Conservation (phyloP, 495 filamentous ascomycete genomes). For the Penicillium waksmanii region DNA sequence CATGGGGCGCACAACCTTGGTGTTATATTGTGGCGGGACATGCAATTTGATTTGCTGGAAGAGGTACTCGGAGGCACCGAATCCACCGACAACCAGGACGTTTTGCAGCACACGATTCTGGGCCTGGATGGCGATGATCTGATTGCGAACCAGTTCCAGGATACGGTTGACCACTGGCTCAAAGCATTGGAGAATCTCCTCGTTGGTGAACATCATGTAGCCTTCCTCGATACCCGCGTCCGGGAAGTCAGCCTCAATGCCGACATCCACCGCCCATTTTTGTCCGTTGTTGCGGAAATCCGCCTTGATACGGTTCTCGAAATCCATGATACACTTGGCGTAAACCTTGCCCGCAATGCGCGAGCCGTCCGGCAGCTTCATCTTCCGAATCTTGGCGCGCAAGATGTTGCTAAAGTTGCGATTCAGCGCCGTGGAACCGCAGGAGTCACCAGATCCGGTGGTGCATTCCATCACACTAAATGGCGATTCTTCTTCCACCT, state of each 20-base stretch:
- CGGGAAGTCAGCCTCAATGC: slow-evolving; percentile 78
- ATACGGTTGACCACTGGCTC: slow-evolving; percentile 80
- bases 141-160: slow-evolving; percentile 75
- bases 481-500: slow-evolving; percentile 77
- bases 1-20: slow-evolving; percentile 83
- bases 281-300: slow-evolving; percentile 83
- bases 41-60: slow-evolving; percentile 84
- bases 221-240: slow-evolving; percentile 80
- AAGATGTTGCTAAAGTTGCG: slow-evolving; percentile 81
- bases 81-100: slow-evolving; percentile 77
- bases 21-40: slow-evolving; percentile 77
- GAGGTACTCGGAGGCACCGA: slow-evolving; percentile 80
- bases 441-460: slow-evolving; percentile 77
- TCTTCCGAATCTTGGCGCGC: slow-evolving; percentile 79
- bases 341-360: slow-evolving; percentile 78
- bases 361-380: slow-evolving; percentile 81
- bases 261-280: slow-evolving; percentile 83
- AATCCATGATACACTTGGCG: slow-evolving; percentile 85
- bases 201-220: slow-evolving; percentile 83
- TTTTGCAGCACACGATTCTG: slow-evolving; percentile 77
- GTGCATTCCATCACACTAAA: slow-evolving; percentile 80
- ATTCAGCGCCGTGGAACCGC: slow-evolving; percentile 78
- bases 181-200: slow-evolving; percentile 81
- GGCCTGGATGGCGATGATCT: slow-evolving; percentile 81
- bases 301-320: slow-evolving; percentile 81